These are phyloP conservation scores for Pisolithus orientalis DNA, from an alignment of 768 basidiomycete genomes.

Conservation along the genomic window DNA sequence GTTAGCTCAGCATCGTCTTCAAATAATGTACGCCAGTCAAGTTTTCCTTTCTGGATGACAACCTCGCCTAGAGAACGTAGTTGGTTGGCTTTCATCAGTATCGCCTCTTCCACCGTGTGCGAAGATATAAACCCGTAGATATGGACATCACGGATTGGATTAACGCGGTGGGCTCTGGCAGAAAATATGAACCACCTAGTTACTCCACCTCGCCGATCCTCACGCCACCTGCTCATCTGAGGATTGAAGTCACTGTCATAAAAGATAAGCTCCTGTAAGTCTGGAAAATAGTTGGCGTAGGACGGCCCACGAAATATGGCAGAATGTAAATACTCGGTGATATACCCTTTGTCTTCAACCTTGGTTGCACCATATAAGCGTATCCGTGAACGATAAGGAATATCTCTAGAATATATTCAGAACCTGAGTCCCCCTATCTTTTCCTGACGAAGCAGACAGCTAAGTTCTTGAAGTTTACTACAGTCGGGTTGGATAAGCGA, in stretches of 20 bases:
- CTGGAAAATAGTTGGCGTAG: constrained; percentile 32
- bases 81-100: constrained; percentile 95
- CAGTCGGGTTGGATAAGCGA: constrained; percentile 92
- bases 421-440: constrained; percentile 79
- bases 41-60: constrained; percentile 90
- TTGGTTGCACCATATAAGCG: constrained; percentile 93
- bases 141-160: constrained; percentile 93
- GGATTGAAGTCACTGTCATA: constrained; percentile 98
- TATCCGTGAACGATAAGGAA: constrained; percentile 92
- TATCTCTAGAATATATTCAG: constrained; percentile 85
- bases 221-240: constrained; percentile 96
- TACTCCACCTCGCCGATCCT: constrained; percentile 59
- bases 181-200: constrained; percentile 2
- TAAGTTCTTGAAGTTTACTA: constrained; percentile 86
- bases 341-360: constrained; percentile 89
- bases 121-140: constrained; percentile 91
- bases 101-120: constrained; percentile 91
- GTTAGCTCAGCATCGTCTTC: constrained; percentile 49
- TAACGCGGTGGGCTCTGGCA: constrained; percentile 90
- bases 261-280: constrained; percentile 86
- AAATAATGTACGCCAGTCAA: constrained; percentile 88
- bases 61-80: constrained; percentile 86
- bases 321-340: constrained; percentile 70
- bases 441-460: constrained; percentile 71
- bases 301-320: constrained; percentile 13